Conservation (phyloP, 176 grass and related monocot species). For the Oryza brachyantha region DNA sequence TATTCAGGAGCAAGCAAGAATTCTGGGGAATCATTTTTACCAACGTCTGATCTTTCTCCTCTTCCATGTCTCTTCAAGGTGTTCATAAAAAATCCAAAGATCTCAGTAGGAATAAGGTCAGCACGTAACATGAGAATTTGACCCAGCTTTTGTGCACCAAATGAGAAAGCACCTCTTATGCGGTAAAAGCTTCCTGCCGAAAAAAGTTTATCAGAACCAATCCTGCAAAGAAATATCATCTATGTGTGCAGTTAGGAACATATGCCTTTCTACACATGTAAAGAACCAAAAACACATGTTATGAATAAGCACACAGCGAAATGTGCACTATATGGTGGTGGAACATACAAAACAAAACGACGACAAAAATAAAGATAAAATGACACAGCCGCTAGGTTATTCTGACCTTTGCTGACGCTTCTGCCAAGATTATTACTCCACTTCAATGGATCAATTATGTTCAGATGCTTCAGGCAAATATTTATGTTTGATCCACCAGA, state of each 20-base stretch:
- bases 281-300: neutral
- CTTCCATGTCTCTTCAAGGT: constrained; percentile 49
- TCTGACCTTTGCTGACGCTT: constrained; percentile 68
- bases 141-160: constrained; percentile 61
- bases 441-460: constrained; percentile 66
- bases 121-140: constrained; percentile 56
- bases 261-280: neutral
- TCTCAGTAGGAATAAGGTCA: constrained; percentile 25
- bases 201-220: neutral
- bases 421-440: constrained; percentile 66
- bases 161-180: constrained; percentile 62
- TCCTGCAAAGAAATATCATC: neutral
- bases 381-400: neutral
- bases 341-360: constrained; percentile 5
- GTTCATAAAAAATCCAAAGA: constrained; percentile 54
- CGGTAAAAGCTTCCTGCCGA: constrained; percentile 53
- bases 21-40: neutral
- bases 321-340: neutral
- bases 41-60: constrained; percentile 36
- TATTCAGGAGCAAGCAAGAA: constrained; percentile 13
- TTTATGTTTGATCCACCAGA: constrained; percentile 9
- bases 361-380: constrained; percentile 13
- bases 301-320: neutral
- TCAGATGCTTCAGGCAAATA: constrained; percentile 52
- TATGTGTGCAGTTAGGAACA: neutral